A percentile compares a stretch with the other conserved stretches of the same genome.
These are phyloP conservation scores for Talaromyces thailandensis DNA, from an alignment of 495 filamentous ascomycete species.

Conservation along the genomic window DNA sequence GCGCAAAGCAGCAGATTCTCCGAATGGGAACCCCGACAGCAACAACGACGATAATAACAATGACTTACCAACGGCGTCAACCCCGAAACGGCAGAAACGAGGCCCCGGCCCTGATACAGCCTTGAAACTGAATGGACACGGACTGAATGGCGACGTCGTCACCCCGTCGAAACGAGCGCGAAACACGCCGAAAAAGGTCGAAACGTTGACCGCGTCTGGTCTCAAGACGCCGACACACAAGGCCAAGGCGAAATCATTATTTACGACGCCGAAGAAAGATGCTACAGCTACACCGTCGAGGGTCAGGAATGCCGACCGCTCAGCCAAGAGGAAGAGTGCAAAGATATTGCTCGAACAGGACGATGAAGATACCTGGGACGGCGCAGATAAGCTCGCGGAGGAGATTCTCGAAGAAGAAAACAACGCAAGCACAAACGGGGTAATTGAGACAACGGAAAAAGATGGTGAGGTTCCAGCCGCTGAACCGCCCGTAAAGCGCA, in stretches of 20 bases:
- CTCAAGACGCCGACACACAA: constrained; percentile 36
- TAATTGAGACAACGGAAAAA: constrained; percentile 29
- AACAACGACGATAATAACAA: neutral
- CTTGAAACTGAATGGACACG: constrained; percentile 22
- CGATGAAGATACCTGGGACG: constrained; percentile 69
- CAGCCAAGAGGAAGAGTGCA: constrained; percentile 79
- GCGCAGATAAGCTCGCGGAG: constrained; percentile 61
- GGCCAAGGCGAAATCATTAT: constrained; percentile 30
- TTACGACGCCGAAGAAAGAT: constrained; percentile 31
- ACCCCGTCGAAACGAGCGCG: constrained; percentile 21
- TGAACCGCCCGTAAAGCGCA: constrained; percentile 44
- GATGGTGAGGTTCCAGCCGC: constrained; percentile 20
- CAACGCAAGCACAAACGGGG: constrained; percentile 28
- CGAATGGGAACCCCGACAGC: constrained; percentile 15
- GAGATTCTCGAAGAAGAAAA: constrained; percentile 54
- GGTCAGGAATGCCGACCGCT: constrained; percentile 64
- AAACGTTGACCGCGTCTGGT: constrained; percentile 29
- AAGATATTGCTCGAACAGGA: constrained; percentile 61
- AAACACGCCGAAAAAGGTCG: constrained; percentile 30
- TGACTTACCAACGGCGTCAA: constrained; percentile 28
- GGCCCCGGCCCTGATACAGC: constrained; percentile 5
- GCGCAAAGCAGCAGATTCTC: constrained; percentile 36
- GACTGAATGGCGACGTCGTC: constrained; percentile 16
- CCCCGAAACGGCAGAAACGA: constrained; percentile 31
- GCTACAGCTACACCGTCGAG: constrained; percentile 41